Conservation (phyloP, 108 stramenopile species). For the Nitzschia inconspicua region DNA sequence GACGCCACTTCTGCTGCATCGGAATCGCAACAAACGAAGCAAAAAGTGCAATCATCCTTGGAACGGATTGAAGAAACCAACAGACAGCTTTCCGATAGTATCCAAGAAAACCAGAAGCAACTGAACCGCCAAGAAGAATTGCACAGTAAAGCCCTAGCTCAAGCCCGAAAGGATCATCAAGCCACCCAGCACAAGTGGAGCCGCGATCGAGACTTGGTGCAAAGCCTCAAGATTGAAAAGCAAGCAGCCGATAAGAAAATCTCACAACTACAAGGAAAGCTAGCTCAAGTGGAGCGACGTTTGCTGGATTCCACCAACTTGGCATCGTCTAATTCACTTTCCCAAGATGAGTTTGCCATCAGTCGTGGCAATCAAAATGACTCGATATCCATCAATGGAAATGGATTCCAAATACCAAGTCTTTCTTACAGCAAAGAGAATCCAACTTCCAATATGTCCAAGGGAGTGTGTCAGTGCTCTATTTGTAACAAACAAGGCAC, state of each 20-base stretch:
- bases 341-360: neutral
- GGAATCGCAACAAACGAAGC: neutral
- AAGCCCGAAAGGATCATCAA: neutral
- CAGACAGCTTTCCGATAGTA: neutral
- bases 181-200: neutral
- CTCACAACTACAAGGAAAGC: neutral
- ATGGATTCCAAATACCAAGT: neutral
- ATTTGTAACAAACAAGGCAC: neutral
- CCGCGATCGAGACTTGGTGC: neutral
- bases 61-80: constrained; percentile 9
- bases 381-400: neutral
- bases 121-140: neutral
- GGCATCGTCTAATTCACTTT: neutral
- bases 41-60: neutral
- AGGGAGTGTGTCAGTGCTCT: constrained; percentile 4
- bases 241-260: neutral
- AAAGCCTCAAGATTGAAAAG: constrained; percentile 1
- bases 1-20: constrained; percentile 5
- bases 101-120: neutral
- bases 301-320: constrained; percentile 1
- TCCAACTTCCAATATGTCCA: neutral
- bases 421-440: neutral
- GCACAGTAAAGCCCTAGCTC: neutral
- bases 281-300: neutral
- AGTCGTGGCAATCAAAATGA: neutral